Percentiles rank a stretch among this genome's conserved stretches.
Evolutionary conservation across 495 filamentous ascomycete species (phyloP).

Genomic region (Neurospora sp.): DNA sequence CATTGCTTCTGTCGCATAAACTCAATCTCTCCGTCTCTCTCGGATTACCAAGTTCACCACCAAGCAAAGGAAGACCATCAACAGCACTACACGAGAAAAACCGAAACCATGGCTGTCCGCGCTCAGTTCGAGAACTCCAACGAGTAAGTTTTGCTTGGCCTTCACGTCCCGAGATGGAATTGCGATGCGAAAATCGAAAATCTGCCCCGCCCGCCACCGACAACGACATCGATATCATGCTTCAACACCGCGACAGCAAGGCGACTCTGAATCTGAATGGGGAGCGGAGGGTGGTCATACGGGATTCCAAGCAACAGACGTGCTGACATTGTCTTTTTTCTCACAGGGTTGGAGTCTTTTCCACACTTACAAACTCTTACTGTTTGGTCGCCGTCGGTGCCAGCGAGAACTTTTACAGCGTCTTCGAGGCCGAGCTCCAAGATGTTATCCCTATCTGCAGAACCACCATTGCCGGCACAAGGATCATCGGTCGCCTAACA

Average conservation of each 20-base stretch:
- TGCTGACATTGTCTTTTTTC: background rate
- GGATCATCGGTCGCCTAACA: constrained; percentile 90
- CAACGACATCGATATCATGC: background rate
- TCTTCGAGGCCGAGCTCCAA: constrained; percentile 95
- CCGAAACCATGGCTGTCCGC: constrained; percentile 60
- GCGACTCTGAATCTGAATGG: background rate
- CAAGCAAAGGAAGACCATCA: constrained; percentile 3
- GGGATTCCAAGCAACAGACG: background rate
- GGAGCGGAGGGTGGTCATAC: background rate
- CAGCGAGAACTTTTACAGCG: constrained; percentile 95
- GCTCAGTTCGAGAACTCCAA: constrained; percentile 97
- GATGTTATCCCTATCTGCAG: constrained; percentile 97
- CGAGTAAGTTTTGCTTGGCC: constrained; percentile 55
- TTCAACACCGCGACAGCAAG: background rate
- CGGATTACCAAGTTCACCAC: background rate
- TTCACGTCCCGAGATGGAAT: constrained; percentile 1
- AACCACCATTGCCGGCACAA: constrained; percentile 91
- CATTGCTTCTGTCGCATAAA: background rate
- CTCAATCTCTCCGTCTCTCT: constrained; percentile 6
- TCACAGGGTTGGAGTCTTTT: constrained; percentile 85
- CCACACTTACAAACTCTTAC: constrained; percentile 93
- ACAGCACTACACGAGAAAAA: constrained; percentile 2
- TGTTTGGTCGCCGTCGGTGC: constrained; percentile 86
- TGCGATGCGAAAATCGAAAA: background rate
- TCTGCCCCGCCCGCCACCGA: background rate